Percentiles rank a stretch among this genome's conserved stretches.
phyloP scores from a whole-genome alignment of 208 protist genomes.

The Acanthamoeba rhysodes region DNA sequence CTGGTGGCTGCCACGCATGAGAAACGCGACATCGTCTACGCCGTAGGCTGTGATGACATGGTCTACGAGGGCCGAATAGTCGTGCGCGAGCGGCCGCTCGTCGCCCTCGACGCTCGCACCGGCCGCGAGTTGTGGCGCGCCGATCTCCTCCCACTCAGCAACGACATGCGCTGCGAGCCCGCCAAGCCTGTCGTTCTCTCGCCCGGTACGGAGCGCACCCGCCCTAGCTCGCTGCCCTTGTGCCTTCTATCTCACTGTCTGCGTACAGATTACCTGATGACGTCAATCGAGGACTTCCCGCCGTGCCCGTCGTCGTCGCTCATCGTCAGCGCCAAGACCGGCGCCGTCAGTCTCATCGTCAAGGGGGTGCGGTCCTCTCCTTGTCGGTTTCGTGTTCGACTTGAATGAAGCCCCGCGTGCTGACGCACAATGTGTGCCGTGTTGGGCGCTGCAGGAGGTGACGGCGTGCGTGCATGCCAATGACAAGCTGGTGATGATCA shows the following conservation, averaged over 20 bases:
- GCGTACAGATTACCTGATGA: constrained; percentile 3
- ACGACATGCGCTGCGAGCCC: constrained; percentile 58
- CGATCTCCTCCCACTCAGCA: constrained; percentile 31
- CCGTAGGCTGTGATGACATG: constrained; percentile 15
- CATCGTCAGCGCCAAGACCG: neutral
- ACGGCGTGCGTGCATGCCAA: constrained; percentile 28
- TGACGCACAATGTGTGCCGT: neutral
- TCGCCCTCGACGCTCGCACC: constrained; percentile 1
- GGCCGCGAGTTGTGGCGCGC: constrained; percentile 51
- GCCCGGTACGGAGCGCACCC: neutral
- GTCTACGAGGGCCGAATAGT: constrained; percentile 64
- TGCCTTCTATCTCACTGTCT: neutral
- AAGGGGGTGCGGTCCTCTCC: neutral
- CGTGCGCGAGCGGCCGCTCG: constrained; percentile 56
- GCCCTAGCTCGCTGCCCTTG: neutral
- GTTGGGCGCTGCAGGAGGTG: neutral
- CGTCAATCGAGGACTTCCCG: neutral
- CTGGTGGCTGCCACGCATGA: neutral
- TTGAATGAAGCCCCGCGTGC: neutral
- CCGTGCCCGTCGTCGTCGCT: constrained; percentile 6
- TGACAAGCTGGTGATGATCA: constrained; percentile 52
- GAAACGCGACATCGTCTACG: neutral
- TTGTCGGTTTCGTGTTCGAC: neutral
- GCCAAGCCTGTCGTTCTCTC: constrained; percentile 63
- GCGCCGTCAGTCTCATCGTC: neutral